These are phyloP conservation scores for Porphyra umbilicalis DNA, from an alignment of 31 red algal species.

Conservation along the genomic window DNA sequence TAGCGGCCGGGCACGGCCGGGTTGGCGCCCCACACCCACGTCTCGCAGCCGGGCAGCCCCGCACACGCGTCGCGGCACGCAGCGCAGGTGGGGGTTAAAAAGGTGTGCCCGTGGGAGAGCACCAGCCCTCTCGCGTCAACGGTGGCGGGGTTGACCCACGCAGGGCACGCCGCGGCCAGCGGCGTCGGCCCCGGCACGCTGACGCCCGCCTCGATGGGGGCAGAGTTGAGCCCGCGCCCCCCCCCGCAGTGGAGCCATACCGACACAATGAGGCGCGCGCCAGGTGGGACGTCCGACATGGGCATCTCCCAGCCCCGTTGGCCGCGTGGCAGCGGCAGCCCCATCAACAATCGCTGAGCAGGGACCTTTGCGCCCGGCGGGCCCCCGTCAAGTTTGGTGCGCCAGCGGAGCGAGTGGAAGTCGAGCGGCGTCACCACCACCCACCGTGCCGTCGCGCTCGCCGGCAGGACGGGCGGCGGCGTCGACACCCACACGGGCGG, in stretches of 20 bases:
- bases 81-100: neutral
- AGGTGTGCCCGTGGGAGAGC: neutral
- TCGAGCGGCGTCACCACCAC: neutral
- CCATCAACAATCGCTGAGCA: neutral
- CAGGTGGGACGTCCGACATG: neutral
- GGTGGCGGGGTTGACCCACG: neutral
- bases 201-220: neutral
- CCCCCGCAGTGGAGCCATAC: neutral
- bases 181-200: neutral
- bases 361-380: no score
- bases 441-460: neutral
- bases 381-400: no score
- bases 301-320: neutral
- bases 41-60: neutral
- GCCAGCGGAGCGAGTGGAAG: no score
- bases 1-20: neutral
- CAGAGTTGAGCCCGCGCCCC: neutral
- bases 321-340: neutral
- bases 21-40: neutral
- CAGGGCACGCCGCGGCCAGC: neutral
- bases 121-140: neutral
- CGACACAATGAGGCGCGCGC: neutral
- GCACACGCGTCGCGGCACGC: neutral
- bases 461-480: neutral
- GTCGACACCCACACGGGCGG: neutral